Conservation (phyloP, 2,329 filamentous ascomycete species). For the Macrophomina tecta region DNA sequence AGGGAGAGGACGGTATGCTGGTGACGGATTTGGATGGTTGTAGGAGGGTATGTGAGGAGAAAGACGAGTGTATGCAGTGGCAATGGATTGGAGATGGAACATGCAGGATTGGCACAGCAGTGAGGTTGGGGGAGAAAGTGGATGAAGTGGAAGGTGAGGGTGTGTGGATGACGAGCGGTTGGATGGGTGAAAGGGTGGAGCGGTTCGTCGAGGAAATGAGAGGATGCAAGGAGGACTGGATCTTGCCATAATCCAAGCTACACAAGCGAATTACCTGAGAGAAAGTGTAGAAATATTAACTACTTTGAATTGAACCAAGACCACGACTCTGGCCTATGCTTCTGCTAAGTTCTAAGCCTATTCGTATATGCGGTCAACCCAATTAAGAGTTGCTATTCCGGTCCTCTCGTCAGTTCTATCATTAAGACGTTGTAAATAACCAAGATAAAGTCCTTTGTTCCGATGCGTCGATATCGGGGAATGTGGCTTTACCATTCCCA, state of each 20-base stretch:
- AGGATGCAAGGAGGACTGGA: constrained; percentile 40
- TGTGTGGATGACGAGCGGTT: constrained; percentile 38
- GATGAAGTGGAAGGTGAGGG: constrained; percentile 27
- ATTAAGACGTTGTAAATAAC: too few relatives aligned
- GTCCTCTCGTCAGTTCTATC: too few relatives aligned
- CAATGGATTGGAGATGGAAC: constrained; percentile 38
- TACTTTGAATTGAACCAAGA: too few relatives aligned
- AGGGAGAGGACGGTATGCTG: constrained; percentile 30
- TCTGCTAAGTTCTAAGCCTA: too few relatives aligned
- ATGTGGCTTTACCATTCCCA: too few relatives aligned
- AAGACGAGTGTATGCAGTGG: constrained; percentile 43
- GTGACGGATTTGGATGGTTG: constrained; percentile 36
- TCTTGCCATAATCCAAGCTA: constrained; percentile 10
- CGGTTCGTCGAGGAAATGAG: constrained; percentile 38
- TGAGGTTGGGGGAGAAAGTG: constrained; percentile 38
- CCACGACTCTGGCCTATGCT: too few relatives aligned
- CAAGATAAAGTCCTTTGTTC: too few relatives aligned
- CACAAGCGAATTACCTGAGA: too few relatives aligned
- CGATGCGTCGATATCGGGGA: too few relatives aligned
- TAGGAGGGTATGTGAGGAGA: constrained; percentile 40
- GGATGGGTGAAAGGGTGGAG: constrained; percentile 45
- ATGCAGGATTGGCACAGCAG: constrained; percentile 38
- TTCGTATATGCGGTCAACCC: too few relatives aligned
- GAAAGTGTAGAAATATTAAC: too few relatives aligned
- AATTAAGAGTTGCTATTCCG: too few relatives aligned